Base-by-base conservation (phyloP, 257 asterid genomes). In the Jacaranda mimosifolia region DNA sequence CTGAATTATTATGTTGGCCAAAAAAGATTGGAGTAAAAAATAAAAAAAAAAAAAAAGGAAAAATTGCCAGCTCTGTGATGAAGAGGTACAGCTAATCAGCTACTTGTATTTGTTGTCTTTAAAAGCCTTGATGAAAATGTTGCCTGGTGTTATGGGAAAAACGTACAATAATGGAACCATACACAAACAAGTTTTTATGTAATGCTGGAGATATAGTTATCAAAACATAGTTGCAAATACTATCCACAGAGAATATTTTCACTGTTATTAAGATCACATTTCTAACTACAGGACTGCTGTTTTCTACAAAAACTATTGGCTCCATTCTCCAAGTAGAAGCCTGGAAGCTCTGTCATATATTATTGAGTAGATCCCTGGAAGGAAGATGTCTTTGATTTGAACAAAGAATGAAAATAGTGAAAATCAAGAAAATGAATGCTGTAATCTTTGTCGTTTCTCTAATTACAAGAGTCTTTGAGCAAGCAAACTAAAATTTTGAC, bases 61-160 rank as follows among this genome's bases (percentile, higher is more conserved):
- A 10, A 39, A n/a, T 21, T 79, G 78, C 78, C 78, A 79, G 68
- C 82, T 79, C 51, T 79, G 53, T 53, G 40, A 78, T 52, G 68
- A 71, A 71, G 74, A 79, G 69, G 62, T 72, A 73, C 83, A 79
- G 79, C 70, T 71, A 71, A 67, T 2, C 65, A 9, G 5, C 73
- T 66, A 49, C 12, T 46, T 45, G 53, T 39, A 18, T 57, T 56
- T 57, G 65, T 64, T 64, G 35, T 14, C 52, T 19, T 65, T 55
- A 75, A 39, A 49, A 63, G 80, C 67, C 77, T 68, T 68, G 64
- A 32, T 21, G 73, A 70, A 58, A 71, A 70, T 62, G 73, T 63
- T 71, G 82, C 76, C 55, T 68, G 3, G 26, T 9, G 39, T 77
- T 10, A 57, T 4, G 15, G 26, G 39, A 43, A 3, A 14, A 58